Evolutionary conservation across 768 basidiomycete species (phyloP), one percentile per base, ranked within the genome.

Genomic region (Hygrocybe punicea): DNA sequence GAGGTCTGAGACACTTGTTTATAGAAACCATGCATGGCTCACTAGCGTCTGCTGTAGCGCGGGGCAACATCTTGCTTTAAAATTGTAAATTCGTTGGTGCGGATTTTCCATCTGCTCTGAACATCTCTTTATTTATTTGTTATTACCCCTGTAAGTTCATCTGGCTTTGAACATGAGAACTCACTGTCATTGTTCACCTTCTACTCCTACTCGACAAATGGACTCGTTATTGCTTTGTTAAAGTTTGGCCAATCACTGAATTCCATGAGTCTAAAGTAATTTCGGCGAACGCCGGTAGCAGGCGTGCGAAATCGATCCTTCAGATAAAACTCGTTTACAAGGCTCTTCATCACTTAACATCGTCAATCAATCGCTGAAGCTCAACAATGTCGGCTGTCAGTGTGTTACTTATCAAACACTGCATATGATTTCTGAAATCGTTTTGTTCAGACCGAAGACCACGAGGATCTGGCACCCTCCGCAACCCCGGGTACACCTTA

Each of bases 291-390:
- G 19, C 39, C 39, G 39, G 4, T 40, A 19, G 16, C 16, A 21
- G 70, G 67, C 84, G 85, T 88, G 86, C 66, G 85, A 88, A 86
- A 87, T 86, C 85, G 81, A 84, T 84, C 13, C 11, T n/a, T n/a
- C 21, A 13, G 39, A 40, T 40, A 40, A 40, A 14, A 8, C 4
- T 29, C n/a, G n/a, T 37, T 48, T 14, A 16, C 16, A 16, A 14
- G 10, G 10, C 36, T 39, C 36, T 39, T 39, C n/a, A 9, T 39
- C n/a, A n/a, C 36, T 9, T 16, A 14, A 14, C 16, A 16, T 19
- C 10, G 19, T 42, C 40, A 42, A 42, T 19, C 19, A 11, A 25
- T 24, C 21, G 33, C 16, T 16, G 16, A 24, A 39, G n/a, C 21
- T 21, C 37, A 42, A 64, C 64, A 67, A 86, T 86, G 84, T 78